Percentiles rank a stretch among this genome's conserved stretches.
Conservation (phyloP, 768 basidiomycete genomes). For the Tylopilus sp. region DNA sequence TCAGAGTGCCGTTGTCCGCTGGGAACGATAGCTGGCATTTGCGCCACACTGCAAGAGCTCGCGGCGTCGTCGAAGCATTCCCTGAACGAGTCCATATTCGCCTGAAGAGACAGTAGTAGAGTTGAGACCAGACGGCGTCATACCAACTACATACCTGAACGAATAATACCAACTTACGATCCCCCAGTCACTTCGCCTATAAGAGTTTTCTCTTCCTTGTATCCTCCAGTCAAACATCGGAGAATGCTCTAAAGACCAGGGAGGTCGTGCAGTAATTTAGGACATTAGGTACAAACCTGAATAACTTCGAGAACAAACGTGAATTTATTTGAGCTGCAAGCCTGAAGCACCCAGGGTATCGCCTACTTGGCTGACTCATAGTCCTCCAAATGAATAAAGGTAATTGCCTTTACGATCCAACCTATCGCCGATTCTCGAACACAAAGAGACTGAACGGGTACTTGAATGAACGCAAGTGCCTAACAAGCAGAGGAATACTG, state of each 20-base stretch:
- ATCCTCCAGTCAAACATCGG: slow-evolving; percentile 7
- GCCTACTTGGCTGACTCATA: slow-evolving; percentile 1
- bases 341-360: not conserved
- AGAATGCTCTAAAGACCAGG: slow-evolving; percentile 12
- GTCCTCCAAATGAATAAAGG: slow-evolving; percentile 2
- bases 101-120: not conserved
- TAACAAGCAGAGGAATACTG: not conserved
- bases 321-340: not conserved
- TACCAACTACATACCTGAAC: slow-evolving; percentile 8
- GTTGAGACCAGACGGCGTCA: not conserved
- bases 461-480: not conserved
- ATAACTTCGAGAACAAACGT: slow-evolving; percentile 6
- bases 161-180: slow-evolving; percentile 4
- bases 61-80: slow-evolving; percentile 3
- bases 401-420: slow-evolving; percentile 11
- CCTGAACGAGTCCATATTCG: slow-evolving; percentile 13
- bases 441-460: slow-evolving; percentile 5
- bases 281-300: slow-evolving; percentile 2
- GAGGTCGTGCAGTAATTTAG: not conserved
- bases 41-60: slow-evolving; percentile 5
- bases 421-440: slow-evolving; percentile 14
- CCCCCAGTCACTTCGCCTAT: not conserved
- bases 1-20: too few species aligned
- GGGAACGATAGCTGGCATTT: slow-evolving; percentile 10
- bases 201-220: not conserved